Conservation (phyloP, 768 basidiomycete genomes). For the Pulveroboletus sp. region DNA sequence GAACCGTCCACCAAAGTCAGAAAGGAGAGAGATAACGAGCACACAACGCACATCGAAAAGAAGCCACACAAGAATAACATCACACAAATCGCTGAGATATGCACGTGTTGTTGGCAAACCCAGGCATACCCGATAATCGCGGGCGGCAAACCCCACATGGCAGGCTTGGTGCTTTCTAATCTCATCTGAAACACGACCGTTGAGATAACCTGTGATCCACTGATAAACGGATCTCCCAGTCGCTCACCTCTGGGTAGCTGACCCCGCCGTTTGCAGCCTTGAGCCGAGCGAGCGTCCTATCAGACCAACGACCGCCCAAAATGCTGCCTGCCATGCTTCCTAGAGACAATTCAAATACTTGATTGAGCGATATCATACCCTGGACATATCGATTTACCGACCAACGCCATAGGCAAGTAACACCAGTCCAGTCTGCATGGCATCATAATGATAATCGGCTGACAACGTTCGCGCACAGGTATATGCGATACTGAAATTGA, state of each 20-base stretch:
- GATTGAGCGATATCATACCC: background rate
- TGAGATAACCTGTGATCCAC: background rate
- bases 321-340: conserved; percentile 52
- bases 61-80: conserved; percentile 74
- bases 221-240: background rate
- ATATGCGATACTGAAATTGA: conserved; percentile 65
- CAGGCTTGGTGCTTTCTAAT: conserved; percentile 57
- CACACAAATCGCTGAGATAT: conserved; percentile 67
- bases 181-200: conserved; percentile 53
- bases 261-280: conserved; percentile 46
- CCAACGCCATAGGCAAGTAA: conserved; percentile 72
- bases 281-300: conserved; percentile 42
- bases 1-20: background rate
- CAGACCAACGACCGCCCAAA: conserved; percentile 60
- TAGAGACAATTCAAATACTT: background rate
- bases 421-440: conserved; percentile 73
- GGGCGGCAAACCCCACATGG: conserved; percentile 50
- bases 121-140: conserved; percentile 71
- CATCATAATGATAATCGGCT: conserved; percentile 58
- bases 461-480: conserved; percentile 71
- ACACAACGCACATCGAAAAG: conserved; percentile 55
- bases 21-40: background rate
- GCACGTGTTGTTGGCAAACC: conserved; percentile 60
- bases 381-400: conserved; percentile 23
- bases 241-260: conserved; percentile 59